A percentile compares a stretch with the other conserved stretches of the same genome.
Conservation (phyloP, 768 basidiomycete genomes). For the Punctularia strigosozonata region DNA sequence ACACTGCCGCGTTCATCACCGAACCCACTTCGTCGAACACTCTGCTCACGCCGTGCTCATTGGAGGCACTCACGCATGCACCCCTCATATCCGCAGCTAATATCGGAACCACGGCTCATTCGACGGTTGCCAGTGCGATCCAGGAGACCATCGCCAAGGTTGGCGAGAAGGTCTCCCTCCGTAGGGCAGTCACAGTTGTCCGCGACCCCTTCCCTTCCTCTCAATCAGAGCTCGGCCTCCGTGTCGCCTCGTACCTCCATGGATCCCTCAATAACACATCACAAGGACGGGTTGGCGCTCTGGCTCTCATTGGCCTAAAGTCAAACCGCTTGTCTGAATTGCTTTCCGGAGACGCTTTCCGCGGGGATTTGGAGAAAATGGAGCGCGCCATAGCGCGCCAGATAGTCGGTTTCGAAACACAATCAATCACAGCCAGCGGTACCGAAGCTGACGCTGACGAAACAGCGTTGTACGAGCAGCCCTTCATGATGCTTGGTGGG, state of each 20-base stretch:
- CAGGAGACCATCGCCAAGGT: constrained; percentile 62
- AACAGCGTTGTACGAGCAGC: constrained; percentile 57
- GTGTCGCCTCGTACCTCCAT: constrained; percentile 50
- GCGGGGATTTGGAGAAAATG: constrained; percentile 45
- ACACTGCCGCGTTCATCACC: constrained; percentile 67
- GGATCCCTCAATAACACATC: constrained; percentile 33
- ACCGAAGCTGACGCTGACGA: constrained; percentile 28
- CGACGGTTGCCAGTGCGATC: constrained; percentile 52
- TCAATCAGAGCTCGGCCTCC: constrained; percentile 23
- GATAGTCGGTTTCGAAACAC: constrained; percentile 72
- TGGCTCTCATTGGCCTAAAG: constrained; percentile 44
- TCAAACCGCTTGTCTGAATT: constrained; percentile 32
- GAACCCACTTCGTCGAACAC: constrained; percentile 27
- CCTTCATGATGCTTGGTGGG: constrained; percentile 65
- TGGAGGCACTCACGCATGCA: constrained; percentile 46
- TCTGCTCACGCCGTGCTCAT: constrained; percentile 36
- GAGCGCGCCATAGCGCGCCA: constrained; percentile 76
- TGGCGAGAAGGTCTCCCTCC: constrained; percentile 68
- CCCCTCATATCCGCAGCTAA: constrained; percentile 46
- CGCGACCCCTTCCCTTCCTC: constrained; percentile 25
- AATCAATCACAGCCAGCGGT: constrained; percentile 25
- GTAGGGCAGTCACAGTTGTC: constrained; percentile 38
- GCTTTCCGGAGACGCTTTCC: constrained; percentile 35
- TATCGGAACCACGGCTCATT: constrained; percentile 15
- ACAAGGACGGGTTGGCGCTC: constrained; percentile 48